Percentiles rank a stretch among this genome's conserved stretches.
Conservation (phyloP, 129 eudicot species). For the Solidago caesia region DNA sequence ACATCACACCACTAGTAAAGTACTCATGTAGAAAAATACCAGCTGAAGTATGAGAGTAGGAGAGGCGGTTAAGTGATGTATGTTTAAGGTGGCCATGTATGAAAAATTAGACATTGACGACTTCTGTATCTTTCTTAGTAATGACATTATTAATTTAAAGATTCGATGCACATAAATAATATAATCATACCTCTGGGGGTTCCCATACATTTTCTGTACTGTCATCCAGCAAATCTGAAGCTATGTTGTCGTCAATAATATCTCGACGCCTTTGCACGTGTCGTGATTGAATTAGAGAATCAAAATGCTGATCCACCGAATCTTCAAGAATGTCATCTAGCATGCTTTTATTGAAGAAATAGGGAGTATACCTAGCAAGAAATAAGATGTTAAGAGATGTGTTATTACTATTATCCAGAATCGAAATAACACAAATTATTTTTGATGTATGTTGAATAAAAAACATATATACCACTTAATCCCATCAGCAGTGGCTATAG, state of each 20-base stretch:
- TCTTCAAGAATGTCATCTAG: constrained; percentile 93
- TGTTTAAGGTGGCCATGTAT: not conserved
- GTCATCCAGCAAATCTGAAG: constrained; percentile 72
- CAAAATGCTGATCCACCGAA: constrained; percentile 84
- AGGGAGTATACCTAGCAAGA: constrained; percentile 82
- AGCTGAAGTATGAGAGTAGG: not conserved
- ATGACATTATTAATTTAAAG: not conserved
- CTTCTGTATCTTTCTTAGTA: not conserved
- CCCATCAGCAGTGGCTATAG: constrained; percentile 79
- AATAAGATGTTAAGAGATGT: constrained; percentile 1
- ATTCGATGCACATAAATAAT: not conserved
- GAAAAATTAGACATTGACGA: not conserved
- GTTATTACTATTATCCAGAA: not conserved
- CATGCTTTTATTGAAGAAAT: constrained; percentile 81
- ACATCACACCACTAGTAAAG: not conserved
- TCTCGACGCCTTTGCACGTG: constrained; percentile 72
- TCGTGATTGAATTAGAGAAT: constrained; percentile 66
- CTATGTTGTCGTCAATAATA: constrained; percentile 59
- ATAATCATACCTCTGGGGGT: constrained; percentile 74
- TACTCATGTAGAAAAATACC: not conserved
- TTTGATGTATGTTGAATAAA: not conserved
- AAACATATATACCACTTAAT: constrained; percentile 63
- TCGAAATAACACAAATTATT: not conserved
- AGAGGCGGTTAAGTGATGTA: not conserved
- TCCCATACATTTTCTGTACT: constrained; percentile 79